Evolutionary conservation across 1,139 yeast species (phyloP).

Genomic region (Kluyveromyces sp.): DNA sequence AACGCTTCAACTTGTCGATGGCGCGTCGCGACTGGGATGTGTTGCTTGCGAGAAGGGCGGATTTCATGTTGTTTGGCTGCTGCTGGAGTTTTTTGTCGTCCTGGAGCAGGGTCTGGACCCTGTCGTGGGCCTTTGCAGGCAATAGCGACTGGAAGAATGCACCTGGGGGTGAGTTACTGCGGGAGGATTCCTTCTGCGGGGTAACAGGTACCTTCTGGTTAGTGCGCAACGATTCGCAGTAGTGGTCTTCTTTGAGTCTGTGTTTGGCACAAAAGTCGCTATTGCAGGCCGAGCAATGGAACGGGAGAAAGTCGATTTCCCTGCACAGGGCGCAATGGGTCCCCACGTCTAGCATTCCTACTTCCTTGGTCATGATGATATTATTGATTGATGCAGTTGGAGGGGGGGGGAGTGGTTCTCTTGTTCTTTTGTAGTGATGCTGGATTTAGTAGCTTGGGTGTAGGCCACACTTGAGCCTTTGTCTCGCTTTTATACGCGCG

Average conservation of each 20-base stretch:
- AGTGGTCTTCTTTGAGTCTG: constrained; percentile 41
- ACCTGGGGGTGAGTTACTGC: constrained; percentile 2
- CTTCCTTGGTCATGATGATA: constrained; percentile 11
- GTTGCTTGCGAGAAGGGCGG: constrained; percentile 25
- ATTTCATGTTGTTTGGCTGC: constrained; percentile 8
- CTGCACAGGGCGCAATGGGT: constrained; percentile 57
- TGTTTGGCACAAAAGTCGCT: constrained; percentile 54
- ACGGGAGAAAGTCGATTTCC: constrained; percentile 63
- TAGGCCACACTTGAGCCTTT: too few relatives aligned
- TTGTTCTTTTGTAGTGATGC: too few relatives aligned
- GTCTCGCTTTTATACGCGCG: too few relatives aligned
- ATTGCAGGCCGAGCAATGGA: constrained; percentile 50
- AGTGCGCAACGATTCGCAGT: constrained; percentile 31
- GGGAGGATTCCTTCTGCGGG: constrained; percentile 17
- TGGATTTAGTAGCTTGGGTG: too few relatives aligned
- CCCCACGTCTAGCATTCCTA: constrained; percentile 60
- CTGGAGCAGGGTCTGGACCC: constrained; percentile 25
- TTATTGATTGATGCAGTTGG: too few relatives aligned
- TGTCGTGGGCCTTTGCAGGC: constrained; percentile 48
- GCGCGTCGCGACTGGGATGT: constrained; percentile 29
- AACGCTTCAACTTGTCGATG: constrained; percentile 39
- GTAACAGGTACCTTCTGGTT: constrained; percentile 16
- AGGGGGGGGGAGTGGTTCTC: too few relatives aligned
- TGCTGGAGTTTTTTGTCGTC: not conserved
- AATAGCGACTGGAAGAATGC: constrained; percentile 35